Percentiles rank a stretch among this genome's conserved stretches.
phyloP scores from a whole-genome alignment of 202 grass and related monocot species.

The Carex arenaria region DNA sequence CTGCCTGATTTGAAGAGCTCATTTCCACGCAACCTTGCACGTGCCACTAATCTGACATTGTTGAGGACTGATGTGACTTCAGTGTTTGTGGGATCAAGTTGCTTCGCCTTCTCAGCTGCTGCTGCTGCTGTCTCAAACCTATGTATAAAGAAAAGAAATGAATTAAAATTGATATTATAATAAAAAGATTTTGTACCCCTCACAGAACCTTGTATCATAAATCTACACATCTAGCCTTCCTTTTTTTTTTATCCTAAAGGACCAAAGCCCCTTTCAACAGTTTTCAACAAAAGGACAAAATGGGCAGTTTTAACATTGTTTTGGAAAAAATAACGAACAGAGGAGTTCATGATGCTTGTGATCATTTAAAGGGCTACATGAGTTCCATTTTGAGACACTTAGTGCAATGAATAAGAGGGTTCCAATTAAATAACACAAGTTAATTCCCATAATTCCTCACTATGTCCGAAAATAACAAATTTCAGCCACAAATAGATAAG shows the following conservation, averaged over 20 bases:
- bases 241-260: conserved; percentile 22
- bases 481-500: background rate
- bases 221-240: background rate
- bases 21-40: conserved; percentile 76
- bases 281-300: conserved; percentile 9
- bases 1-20: conserved; percentile 77
- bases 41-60: conserved; percentile 74
- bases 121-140: conserved; percentile 77
- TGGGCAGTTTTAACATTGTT: conserved; percentile 10
- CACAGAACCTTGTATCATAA: background rate
- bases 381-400: background rate
- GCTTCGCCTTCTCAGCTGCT: conserved; percentile 72
- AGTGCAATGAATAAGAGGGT: background rate
- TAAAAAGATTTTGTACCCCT: background rate
- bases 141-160: background rate
- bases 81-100: conserved; percentile 53
- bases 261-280: conserved; percentile 7
- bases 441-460: background rate
- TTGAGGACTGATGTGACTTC: conserved; percentile 53
- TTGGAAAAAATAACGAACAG: background rate
- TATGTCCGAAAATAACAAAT: background rate
- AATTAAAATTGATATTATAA: background rate
- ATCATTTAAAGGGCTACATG: background rate
- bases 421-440: background rate
- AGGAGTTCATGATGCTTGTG: background rate